Evolutionary conservation across 805 yeast species (phyloP), one percentile per base, ranked within the genome.

Genomic region (Brettanomyces naardenensis): DNA sequence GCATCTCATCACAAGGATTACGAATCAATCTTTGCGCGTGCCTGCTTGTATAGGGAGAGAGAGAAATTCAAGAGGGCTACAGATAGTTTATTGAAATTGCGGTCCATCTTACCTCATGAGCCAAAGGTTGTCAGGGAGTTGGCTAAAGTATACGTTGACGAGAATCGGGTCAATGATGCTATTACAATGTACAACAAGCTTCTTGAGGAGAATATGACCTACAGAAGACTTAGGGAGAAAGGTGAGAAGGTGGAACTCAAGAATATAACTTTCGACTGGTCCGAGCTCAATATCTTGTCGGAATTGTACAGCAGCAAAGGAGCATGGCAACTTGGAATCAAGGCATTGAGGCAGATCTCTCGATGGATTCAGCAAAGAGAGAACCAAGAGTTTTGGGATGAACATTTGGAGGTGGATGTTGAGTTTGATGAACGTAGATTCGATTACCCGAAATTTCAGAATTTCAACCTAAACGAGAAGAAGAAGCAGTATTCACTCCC

Each of bases 301-400:
- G 97, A 92, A 50, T 63, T 90, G 28, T 82, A 83, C 49, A 68
- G 78, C n/a, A 74, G 76, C 37, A 80, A 77, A 40, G 77, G 74
- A 31, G 76, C 81, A 4, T 82, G 77, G 68, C 56, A 56, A 7
- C 64, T 72, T 9, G 92, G 89, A 1, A 70, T 87, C 14, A 71
- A 69, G 39, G 66, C 78, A 1, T 71, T 87, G 23, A 82, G 82
- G 47, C 62, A 70, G 21, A 81, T 84, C 9, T 75, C 95, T 0
- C 65, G 98, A 44, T 88, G 95, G 92, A 72, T 90, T 13, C 87
- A 81, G 42, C 65, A 65, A 11, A 71, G 98, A 44, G 75, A 68
- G 29, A 63, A 62, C 21, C 85, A 81, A 51, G 56, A 58, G 0
- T 78, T 73, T 65, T 83, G 90, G 90, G 78, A 76, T 44, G 80